Base-by-base conservation (phyloP, 192 early-diverging fungal genomes). In the Backusella luteola region DNA sequence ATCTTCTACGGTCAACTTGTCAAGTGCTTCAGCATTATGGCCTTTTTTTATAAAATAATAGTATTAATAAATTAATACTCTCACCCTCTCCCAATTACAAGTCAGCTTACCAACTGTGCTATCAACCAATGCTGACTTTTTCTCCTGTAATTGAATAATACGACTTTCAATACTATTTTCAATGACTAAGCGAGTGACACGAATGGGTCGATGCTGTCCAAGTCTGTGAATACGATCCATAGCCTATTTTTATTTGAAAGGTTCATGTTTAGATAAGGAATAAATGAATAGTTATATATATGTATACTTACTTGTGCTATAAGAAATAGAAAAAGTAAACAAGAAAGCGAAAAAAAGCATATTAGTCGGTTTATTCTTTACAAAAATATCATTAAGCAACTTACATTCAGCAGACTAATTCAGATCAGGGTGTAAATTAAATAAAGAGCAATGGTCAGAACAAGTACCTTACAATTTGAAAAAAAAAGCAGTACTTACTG, bases 201-300 rank as follows among this genome's bases (percentile, higher is more conserved):
- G 89, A 79, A 98, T 95, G 1, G 96, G 96, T 32, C 96, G 88
- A 74, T 90, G 86, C 77, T 98, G 96, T 15, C 96, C 96, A 77
- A 98, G 87, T 63, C 95, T 88, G 80, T 97, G 96, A 76, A 98
- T 96, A 29, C 96, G 95, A 74, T 97, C 96, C 91, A 96, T 95
- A 11, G 96, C 96, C 82, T 98, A 95, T 29, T 85, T 34, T 70
- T 9, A 29, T 63, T 56, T 56, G 2, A 23, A 63, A 29, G 2
- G 8, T 29, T 3, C 26, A 14, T 63, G 19, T 4, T 63, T 63
- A 29, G 26, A 23, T 63, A 9, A 11, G 23, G 7, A 63, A 63
- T 9, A 29, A 34, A 38, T 21, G 12, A 35, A 21, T 38, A 21
- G 34, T 38, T 21, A 23, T 38, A 17, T 17, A 15, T 23, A 38